phyloP scores from a whole-genome alignment of 176 grass and related monocot genomes.

The bread wheat (Triticum aestivum) region DNA sequence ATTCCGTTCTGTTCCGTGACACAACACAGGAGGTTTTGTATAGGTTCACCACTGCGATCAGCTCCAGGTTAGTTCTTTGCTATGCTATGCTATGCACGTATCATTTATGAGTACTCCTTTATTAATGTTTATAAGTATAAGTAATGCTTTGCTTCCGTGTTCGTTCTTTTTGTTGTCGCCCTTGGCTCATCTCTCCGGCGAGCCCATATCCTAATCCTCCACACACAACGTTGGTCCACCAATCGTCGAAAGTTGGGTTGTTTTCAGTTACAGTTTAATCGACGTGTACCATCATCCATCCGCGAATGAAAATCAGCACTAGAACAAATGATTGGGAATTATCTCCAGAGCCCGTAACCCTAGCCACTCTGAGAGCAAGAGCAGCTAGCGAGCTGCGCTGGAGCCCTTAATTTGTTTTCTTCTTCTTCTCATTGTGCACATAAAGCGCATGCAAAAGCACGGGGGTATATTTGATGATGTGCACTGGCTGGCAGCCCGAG shows the following conservation, averaged over 20 bases:
- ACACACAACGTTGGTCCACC: neutral
- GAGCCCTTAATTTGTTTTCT: neutral
- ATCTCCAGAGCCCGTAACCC: neutral
- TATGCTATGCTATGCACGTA: too few relatives aligned
- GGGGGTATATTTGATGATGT: constrained; percentile 21
- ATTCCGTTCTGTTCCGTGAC: neutral
- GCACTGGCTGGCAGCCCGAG: constrained; percentile 33
- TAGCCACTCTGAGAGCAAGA: constrained; percentile 1
- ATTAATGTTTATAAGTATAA: too few relatives aligned
- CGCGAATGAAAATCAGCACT: neutral
- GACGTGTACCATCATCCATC: neutral
- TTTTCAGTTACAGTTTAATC: neutral
- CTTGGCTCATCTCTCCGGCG: neutral
- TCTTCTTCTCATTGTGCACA: neutral
- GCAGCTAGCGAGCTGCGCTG: neutral
- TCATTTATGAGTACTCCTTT: too few relatives aligned
- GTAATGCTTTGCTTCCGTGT: neutral
- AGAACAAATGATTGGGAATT: neutral
- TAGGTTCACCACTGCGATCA: neutral
- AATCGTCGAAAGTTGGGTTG: neutral
- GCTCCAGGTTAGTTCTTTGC: neutral
- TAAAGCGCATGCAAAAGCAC: constrained; percentile 28
- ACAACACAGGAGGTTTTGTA: neutral
- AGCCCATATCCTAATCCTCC: neutral
- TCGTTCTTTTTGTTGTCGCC: neutral